phyloP scores from a whole-genome alignment of 2,329 filamentous ascomycete species.

The Fusarium concolor region DNA sequence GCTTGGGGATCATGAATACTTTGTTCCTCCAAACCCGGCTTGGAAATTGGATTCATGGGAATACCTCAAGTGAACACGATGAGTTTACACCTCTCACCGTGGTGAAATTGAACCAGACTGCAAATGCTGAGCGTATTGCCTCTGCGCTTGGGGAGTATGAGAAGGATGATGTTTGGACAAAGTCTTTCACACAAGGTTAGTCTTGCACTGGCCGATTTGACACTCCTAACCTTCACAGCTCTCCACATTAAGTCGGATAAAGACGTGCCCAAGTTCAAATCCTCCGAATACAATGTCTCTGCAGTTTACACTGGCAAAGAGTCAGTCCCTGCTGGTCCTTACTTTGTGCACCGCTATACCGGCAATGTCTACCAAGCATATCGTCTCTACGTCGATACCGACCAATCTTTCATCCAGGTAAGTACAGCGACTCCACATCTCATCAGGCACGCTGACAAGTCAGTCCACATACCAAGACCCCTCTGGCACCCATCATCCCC shows the following conservation, averaged over 20 bases:
- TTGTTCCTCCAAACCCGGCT: slow-evolving; percentile 9
- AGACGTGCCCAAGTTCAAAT: neutral
- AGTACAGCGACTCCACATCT: no score
- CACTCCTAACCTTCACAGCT: neutral
- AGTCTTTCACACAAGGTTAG: slow-evolving; percentile 9
- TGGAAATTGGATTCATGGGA: slow-evolving; percentile 25
- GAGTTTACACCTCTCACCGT: slow-evolving; percentile 27
- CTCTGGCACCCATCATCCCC: slow-evolving; percentile 15
- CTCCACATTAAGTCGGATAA: neutral
- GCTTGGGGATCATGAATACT: slow-evolving; percentile 16
- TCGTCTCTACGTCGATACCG: slow-evolving; percentile 6
- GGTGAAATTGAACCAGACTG: neutral
- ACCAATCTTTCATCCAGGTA: slow-evolving; percentile 29
- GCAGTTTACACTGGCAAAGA: fast-evolving
- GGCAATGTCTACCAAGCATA: slow-evolving; percentile 17
- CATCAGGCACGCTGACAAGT: neutral
- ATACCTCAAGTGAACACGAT: neutral
- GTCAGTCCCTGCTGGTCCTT: neutral
- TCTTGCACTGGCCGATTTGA: fast-evolving
- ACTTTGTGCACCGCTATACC: slow-evolving; percentile 14
- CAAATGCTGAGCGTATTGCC: neutral
- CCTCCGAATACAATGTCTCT: neutral
- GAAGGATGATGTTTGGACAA: slow-evolving; percentile 21
- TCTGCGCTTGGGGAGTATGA: neutral
- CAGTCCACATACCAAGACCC: slow-evolving; percentile 28